Evolutionary conservation across 2,329 filamentous ascomycete genomes (phyloP).

Genomic region (Calonectria henricotiae): DNA sequence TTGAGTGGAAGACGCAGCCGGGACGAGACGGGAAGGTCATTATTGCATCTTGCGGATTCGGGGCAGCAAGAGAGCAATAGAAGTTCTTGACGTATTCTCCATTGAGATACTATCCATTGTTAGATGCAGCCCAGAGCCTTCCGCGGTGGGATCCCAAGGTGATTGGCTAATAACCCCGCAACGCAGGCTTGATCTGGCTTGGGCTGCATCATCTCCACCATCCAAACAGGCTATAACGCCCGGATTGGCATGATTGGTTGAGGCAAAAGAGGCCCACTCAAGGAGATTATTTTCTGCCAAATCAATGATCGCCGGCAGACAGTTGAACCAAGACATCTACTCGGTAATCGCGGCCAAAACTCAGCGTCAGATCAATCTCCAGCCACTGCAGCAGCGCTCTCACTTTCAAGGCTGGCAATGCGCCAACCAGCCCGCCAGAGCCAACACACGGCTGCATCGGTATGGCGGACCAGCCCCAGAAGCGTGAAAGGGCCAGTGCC

Average conservation of each 20-base stretch:
- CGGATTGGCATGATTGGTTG: neutral
- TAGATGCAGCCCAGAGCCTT: too few species aligned
- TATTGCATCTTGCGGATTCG: too few species aligned
- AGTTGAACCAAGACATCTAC: conserved; percentile 5
- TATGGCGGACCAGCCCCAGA: conserved; percentile 1
- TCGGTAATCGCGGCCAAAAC: conserved; percentile 9
- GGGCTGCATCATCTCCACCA: neutral
- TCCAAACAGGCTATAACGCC: neutral
- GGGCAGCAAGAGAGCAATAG: too few species aligned
- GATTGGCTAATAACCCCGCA: neutral
- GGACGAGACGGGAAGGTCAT: too few species aligned
- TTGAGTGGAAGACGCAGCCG: neutral
- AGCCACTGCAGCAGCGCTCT: neutral
- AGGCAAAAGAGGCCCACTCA: neutral
- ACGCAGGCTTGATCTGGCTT: neutral
- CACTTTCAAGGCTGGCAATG: neutral
- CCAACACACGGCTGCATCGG: neutral
- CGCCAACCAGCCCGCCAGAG: neutral
- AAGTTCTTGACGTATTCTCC: too few species aligned
- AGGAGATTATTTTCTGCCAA: conserved; percentile 11
- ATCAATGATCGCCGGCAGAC: neutral
- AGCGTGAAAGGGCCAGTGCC: conserved; percentile 15
- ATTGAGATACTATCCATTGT: too few species aligned
- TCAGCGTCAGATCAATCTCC: neutral
- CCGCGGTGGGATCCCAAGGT: too few species aligned